phyloP scores from a whole-genome alignment of 208 protist species.

The Acanthamoeba quina region DNA sequence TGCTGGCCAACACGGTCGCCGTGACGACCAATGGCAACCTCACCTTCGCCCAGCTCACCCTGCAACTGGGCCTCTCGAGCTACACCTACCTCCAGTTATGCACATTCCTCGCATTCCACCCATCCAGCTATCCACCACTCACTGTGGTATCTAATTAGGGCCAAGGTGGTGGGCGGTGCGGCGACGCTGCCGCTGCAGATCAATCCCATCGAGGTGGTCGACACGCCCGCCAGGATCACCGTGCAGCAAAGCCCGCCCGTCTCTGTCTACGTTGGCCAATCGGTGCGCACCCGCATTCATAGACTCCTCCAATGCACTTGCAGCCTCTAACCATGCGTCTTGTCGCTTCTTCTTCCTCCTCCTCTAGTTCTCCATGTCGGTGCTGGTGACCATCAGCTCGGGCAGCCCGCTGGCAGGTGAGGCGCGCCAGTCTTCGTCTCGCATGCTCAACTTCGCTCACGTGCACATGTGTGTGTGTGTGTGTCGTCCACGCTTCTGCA shows the following conservation, averaged over 20 bases:
- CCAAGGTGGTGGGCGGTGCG: background rate
- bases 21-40: slow-evolving; percentile 15
- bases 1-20: background rate
- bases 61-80: background rate
- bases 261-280: slow-evolving; percentile 51
- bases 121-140: too few relatives aligned
- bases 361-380: background rate
- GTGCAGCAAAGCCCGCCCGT: background rate
- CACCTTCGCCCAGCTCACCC: background rate
- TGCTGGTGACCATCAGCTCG: slow-evolving; percentile 33
- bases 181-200: background rate
- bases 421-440: too few relatives aligned
- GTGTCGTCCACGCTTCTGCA: background rate
- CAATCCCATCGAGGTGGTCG: slow-evolving; percentile 3
- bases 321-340: background rate
- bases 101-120: background rate
- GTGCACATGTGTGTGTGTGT: background rate
- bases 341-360: background rate
- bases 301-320: too few relatives aligned
- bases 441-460: too few relatives aligned
- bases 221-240: background rate
- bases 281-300: background rate
- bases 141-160: too few relatives aligned
- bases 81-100: background rate
- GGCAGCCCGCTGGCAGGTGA: slow-evolving; percentile 42